These are phyloP conservation scores for Chernovozyma aurita DNA, from an alignment of 1,139 yeast genomes.

Conservation along the genomic window DNA sequence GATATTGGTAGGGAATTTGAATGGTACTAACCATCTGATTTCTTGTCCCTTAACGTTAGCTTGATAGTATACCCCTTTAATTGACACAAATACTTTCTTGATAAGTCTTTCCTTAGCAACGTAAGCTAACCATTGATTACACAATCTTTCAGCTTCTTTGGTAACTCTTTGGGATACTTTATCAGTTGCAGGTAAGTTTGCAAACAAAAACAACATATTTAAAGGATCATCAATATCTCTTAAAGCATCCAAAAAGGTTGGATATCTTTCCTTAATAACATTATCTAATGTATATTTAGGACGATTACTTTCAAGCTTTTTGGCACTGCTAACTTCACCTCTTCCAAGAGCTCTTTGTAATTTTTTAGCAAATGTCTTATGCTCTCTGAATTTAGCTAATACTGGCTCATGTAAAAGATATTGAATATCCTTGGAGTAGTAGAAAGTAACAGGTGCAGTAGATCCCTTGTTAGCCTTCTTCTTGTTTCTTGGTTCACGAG, in stretches of 20 bases:
- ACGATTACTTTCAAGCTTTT: slow-evolving; percentile 72
- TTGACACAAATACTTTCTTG: slow-evolving; percentile 89
- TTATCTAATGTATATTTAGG: slow-evolving; percentile 86
- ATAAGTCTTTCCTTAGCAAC: slow-evolving; percentile 80
- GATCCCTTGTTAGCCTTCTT: slow-evolving; percentile 97
- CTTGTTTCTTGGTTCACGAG: slow-evolving; percentile 94
- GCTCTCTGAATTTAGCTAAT: slow-evolving; percentile 86
- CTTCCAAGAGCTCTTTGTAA: slow-evolving; percentile 86
- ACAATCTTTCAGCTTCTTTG: slow-evolving; percentile 77
- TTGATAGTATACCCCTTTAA: slow-evolving; percentile 95
- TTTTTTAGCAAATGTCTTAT: slow-evolving; percentile 89
- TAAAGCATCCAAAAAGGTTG: slow-evolving; percentile 86
- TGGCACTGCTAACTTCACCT: slow-evolving; percentile 88
- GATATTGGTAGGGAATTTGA: slow-evolving; percentile 91
- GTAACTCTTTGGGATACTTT: slow-evolving; percentile 75
- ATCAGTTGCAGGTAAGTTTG: slow-evolving; percentile 93
- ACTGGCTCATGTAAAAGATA: slow-evolving; percentile 95
- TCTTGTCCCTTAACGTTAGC: slow-evolving; percentile 90
- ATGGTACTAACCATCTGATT: slow-evolving; percentile 94
- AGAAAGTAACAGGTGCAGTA: slow-evolving; percentile 92
- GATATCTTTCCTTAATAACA: slow-evolving; percentile 91
- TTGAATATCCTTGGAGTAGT: slow-evolving; percentile 90
- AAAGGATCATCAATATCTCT: slow-evolving; percentile 94
- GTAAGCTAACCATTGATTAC: slow-evolving; percentile 94
- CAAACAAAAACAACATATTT: slow-evolving; percentile 89